A percentile compares a stretch with the other conserved stretches of the same genome.
Conservation (phyloP, 352 stramenopile species). For the Phytopythium sindhum region DNA sequence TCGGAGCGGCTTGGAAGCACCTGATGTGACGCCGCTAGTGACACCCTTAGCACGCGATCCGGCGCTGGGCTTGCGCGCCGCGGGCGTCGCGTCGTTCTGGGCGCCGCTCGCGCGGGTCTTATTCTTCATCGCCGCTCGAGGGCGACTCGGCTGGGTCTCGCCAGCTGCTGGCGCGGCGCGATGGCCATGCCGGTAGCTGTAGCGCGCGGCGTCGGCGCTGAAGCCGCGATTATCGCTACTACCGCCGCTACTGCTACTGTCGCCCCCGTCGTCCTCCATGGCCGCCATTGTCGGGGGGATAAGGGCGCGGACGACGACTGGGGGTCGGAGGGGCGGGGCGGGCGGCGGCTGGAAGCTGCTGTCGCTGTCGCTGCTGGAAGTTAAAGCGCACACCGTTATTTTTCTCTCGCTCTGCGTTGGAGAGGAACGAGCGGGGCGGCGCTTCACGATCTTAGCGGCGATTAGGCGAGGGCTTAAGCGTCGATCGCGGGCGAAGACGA, state of each 20-base stretch:
- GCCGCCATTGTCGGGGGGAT: conserved; percentile 1
- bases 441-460: conserved; percentile 24
- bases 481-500: not conserved
- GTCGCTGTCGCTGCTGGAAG: not conserved
- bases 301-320: conserved; percentile 7
- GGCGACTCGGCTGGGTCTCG: conserved; percentile 7
- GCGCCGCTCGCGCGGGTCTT: conserved; percentile 7
- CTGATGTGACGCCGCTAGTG: not conserved
- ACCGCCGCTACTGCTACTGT: conserved; percentile 23
- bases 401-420: not conserved
- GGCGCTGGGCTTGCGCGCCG: conserved; percentile 1
- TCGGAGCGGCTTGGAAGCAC: not conserved
- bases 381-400: not conserved
- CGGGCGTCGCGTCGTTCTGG: conserved; percentile 8
- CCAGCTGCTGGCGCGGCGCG: conserved; percentile 7
- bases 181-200: not conserved
- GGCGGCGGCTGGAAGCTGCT: not conserved
- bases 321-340: not conserved
- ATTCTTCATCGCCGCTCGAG: conserved; percentile 9
- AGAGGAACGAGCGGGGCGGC: not conserved
- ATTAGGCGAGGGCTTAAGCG: not conserved
- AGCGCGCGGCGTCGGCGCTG: conserved; percentile 10
- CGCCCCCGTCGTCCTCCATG: conserved; percentile 30
- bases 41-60: not conserved
- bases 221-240: conserved; percentile 30